These are phyloP conservation scores for Craterostigma plantagineum DNA, from an alignment of 257 asterid genomes.

Conservation along the genomic window DNA sequence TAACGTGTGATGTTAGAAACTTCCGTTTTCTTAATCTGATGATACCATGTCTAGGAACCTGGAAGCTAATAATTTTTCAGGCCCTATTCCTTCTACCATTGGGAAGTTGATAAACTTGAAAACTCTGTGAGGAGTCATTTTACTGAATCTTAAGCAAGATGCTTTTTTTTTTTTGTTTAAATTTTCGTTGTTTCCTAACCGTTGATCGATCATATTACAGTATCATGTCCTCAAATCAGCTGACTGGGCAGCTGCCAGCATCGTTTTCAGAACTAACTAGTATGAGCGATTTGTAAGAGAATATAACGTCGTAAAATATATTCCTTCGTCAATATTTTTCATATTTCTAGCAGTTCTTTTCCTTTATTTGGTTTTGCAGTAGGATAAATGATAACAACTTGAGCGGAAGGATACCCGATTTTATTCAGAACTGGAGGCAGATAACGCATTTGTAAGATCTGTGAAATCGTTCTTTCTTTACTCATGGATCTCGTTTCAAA, in stretches of 20 bases:
- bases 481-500: neutral
- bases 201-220: slow-evolving; percentile 17
- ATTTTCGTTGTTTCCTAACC: neutral
- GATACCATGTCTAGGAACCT: too few relatives aligned
- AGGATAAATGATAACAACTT: slow-evolving; percentile 70
- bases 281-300: slow-evolving; percentile 58
- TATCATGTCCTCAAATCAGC: slow-evolving; percentile 63
- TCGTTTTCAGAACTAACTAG: slow-evolving; percentile 42
- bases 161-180: too few relatives aligned
- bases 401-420: slow-evolving; percentile 58
- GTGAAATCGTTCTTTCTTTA: slow-evolving; percentile 7
- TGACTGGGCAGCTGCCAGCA: slow-evolving; percentile 45
- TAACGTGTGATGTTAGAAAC: neutral
- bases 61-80: slow-evolving; percentile 69
- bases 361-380: slow-evolving; percentile 22
- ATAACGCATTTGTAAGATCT: slow-evolving; percentile 48
- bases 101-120: slow-evolving; percentile 51
- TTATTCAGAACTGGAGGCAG: slow-evolving; percentile 66
- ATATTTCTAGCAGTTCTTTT: neutral
- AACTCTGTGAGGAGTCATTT: slow-evolving; percentile 36
- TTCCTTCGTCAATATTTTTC: slow-evolving; percentile 2
- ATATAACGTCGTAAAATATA: slow-evolving; percentile 6
- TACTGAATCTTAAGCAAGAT: neutral
- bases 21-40: too few relatives aligned
- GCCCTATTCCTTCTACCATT: slow-evolving; percentile 51